Base-by-base conservation (phyloP, 768 basidiomycete genomes). In the Tricholoma bakamatsutake region DNA sequence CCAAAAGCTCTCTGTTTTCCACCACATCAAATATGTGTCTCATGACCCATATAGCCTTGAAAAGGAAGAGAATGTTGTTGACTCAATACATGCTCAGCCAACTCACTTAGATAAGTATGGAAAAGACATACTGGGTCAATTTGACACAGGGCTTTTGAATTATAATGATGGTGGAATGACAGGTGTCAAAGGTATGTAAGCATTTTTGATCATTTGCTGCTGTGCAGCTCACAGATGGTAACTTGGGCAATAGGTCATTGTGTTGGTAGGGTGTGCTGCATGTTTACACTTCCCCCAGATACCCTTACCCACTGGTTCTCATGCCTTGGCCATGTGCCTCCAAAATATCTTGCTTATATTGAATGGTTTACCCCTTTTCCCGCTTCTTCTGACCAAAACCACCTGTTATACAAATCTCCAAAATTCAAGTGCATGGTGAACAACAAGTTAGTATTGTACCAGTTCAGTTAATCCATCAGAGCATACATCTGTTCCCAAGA, bases 291-390 rank as follows among this genome's bases (percentile, higher is more conserved):
- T 18, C 39, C 39, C 9, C n/a, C 39, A 17, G n/a, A 17, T 9
- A 9, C 39, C 39, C 39, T 40, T 9, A 18, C 4, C 17, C 9
- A 40, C n/a, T 40, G 39, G 39, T 40, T 40, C 9, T 18, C 39
- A 40, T 9, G 39, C 2, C 39, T 40, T 40, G 39, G 39, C 13
- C 39, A 9, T 4, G n/a, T 17, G n/a, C 42, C 57, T 11, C 27
- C 52, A 21, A 17, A 55, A 10, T 59, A 63, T 43, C 59, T 69
- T 6, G 67, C 67, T 7, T 69, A 67, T 54, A 57, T 69, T 5
- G 62, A 68, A 50, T 67, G 66, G 66, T 69, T 59, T 48, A 57
- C 59, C 1, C 37, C 59, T 5, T 64, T 67, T 45, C 21, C 52
- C 12, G 12, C 45, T 42, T 31, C 24, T 11, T 58, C 62, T 11